Base-by-base conservation (phyloP, 2,329 filamentous ascomycete genomes). In the Colletotrichum zoysiae region DNA sequence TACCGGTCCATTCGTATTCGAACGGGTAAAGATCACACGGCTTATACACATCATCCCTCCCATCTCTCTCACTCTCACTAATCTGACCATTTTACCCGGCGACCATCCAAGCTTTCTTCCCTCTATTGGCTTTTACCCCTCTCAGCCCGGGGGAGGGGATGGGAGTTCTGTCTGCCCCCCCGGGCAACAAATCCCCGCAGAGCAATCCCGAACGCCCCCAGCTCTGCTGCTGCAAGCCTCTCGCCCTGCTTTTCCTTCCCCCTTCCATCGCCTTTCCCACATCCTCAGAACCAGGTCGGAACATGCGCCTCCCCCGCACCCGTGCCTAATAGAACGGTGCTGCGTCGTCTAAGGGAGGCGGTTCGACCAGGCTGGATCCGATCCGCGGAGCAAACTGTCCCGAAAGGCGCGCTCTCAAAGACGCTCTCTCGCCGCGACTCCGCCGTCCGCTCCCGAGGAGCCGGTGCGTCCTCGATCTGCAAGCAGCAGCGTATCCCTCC, bases 241-340 rank as follows among this genome's bases (percentile, higher is more conserved):
- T 16, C 30, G 11, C n/a, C 33, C 23, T 33, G 11, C 46, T 26
- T 20, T 16, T 30, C 12, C 20, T 26, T 30, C 4, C 33, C 46
- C 33, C 46, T 51, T 20, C 35, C 38, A 44, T 23, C 50, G 38
- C 50, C 20, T 44, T 56, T 35, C 61, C 50, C 4, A 50, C 50
- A 64, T 38, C 38, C 38, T 35, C 38, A 53, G 18, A 23, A 23
- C 38, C 38, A 56, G 14, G 14, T 56, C 38, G 44, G 20, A 23
- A 2, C 50, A 53, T 56, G 38, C 50, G 26, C 20, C 50, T 64
- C 50, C 61, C 61, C 50, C 61, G 60, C 60, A 51, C 61, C 11
- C 38, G 18, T 30, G 8, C 23, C 33, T 50, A 53, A 20, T 16
- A 44, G 44, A 30, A 55, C 48, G 14, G 30, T 30, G 23, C 60